These are phyloP conservation scores for Candida germanica DNA, from an alignment of 805 yeast genomes.

Conservation along the genomic window DNA sequence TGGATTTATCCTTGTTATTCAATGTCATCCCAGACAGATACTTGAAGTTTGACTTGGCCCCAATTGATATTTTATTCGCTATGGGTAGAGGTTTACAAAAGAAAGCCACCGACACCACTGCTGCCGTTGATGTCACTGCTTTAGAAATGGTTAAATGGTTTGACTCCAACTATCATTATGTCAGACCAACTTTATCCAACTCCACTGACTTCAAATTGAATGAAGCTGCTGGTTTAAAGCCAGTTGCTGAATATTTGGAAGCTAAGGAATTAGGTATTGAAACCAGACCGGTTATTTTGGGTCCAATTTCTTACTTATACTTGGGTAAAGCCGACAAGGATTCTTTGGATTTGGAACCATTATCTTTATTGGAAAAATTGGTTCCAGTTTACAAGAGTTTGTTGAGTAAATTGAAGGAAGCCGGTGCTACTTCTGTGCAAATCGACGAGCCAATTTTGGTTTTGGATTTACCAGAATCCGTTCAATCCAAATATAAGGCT, in stretches of 20 bases:
- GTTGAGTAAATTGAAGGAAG: constrained; percentile 80
- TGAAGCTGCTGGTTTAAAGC: constrained; percentile 71
- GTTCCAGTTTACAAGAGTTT: constrained; percentile 92
- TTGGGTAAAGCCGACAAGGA: constrained; percentile 99
- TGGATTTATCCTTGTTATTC: constrained; percentile 88
- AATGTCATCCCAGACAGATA: constrained; percentile 97
- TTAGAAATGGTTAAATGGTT: constrained; percentile 99
- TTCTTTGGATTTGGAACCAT: constrained; percentile 91
- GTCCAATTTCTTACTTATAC: constrained; percentile 93
- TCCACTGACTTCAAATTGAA: constrained; percentile 93
- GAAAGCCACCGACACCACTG: constrained; percentile 80
- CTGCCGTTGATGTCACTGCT: constrained; percentile 97
- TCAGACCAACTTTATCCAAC: constrained; percentile 97
- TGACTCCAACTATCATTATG: constrained; percentile 99
- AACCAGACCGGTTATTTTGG: constrained; percentile 96
- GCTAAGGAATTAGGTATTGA: constrained; percentile 94
- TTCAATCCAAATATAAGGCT: constrained; percentile 81
- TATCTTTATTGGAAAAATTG: constrained; percentile 81
- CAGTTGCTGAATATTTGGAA: constrained; percentile 96
- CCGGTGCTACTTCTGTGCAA: constrained; percentile 95
- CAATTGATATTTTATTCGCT: constrained; percentile 92
- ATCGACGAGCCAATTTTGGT: constrained; percentile 97
- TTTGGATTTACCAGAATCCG: constrained; percentile 82
- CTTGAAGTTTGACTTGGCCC: constrained; percentile 83
- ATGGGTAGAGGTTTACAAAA: constrained; percentile 99